Base-by-base conservation (phyloP, 176 grass and related monocot species). In the Neostapfia colusana region DNA sequence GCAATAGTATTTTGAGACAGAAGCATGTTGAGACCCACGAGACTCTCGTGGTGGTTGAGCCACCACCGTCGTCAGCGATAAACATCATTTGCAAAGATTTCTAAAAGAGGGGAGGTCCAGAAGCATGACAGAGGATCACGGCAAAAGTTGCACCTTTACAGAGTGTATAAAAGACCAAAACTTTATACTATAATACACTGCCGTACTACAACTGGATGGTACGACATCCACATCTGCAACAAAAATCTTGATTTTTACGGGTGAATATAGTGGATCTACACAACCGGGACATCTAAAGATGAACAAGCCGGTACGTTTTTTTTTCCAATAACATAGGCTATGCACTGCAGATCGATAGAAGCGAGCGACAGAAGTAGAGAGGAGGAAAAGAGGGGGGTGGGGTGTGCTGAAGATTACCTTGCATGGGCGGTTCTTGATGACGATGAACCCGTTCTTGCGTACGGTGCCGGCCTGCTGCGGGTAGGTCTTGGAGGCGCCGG, bases 391-490 rank as follows among this genome's bases (percentile, higher is more conserved):
- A 39, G 53, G 35, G 26, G 9, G 31, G 3, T 1, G 3, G 31
- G 31, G 31, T 31, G 31, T 3, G 31, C 31, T 31, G 2, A 4
- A 4, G 9, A 11, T 1, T 11, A 86, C 84, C 84, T 86, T 86
- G 84, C 84, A 86, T 0, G 84, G 84, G 31, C 84, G 84, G 15
- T 6, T 9, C 84, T 86, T 86, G 72, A 86, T 86, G 72, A 86
- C 84, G 72, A 81, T 76, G 78, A 70, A 36, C 4, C 84, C 84
- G 46, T 80, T 74, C 84, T 86, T 87, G 58, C 79, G 79, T 65
- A 87, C 76, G 48, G 84, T 62, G 65, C 85, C 85, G 38, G 85
- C 85, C 85, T 87, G 85, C 85, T 87, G 85, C 16, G 85, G 85
- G 39, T 77, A 87, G 28, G 85, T 87, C 85, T 87, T 87, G 73